Evolutionary conservation across 768 basidiomycete genomes (phyloP).

Genomic region (Chlorophyllum brunneum): DNA sequence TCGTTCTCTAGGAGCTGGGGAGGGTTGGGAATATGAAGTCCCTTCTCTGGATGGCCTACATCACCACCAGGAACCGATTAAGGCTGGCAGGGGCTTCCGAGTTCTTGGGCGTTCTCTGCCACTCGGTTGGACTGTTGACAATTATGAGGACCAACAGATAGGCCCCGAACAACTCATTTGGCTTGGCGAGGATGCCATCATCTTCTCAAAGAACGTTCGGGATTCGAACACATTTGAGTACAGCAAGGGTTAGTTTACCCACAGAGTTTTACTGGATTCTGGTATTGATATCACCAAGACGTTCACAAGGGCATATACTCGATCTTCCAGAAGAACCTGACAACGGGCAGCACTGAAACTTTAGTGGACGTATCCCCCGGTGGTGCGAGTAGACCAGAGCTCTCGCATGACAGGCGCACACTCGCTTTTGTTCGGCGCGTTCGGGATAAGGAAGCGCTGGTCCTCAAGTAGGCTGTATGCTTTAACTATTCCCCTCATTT

Average conservation of each 20-base stretch:
- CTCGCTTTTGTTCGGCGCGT: slow-evolving; percentile 74
- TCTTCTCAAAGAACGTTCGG: slow-evolving; percentile 62
- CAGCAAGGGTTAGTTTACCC: slow-evolving; percentile 52
- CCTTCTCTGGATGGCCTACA: slow-evolving; percentile 36
- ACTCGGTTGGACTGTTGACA: slow-evolving; percentile 51
- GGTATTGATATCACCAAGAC: slow-evolving; percentile 33
- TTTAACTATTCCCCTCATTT: not conserved
- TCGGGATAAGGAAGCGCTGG: slow-evolving; percentile 67
- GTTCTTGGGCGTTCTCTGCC: slow-evolving; percentile 56
- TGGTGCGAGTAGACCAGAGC: slow-evolving; percentile 69
- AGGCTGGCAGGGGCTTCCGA: slow-evolving; percentile 45
- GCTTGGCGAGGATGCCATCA: slow-evolving; percentile 51
- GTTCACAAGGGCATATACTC: slow-evolving; percentile 69
- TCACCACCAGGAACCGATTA: slow-evolving; percentile 23
- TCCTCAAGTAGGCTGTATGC: slow-evolving; percentile 51
- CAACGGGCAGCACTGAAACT: slow-evolving; percentile 44
- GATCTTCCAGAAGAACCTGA: slow-evolving; percentile 65
- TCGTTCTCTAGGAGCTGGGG: slow-evolving; percentile 66
- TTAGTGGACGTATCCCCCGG: slow-evolving; percentile 59
- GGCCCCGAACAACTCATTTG: slow-evolving; percentile 72
- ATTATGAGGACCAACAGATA: slow-evolving; percentile 68
- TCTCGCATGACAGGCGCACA: slow-evolving; percentile 65
- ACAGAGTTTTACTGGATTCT: no score
- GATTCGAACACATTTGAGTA: slow-evolving; percentile 52
- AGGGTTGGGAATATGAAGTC: slow-evolving; percentile 66